phyloP scores from a whole-genome alignment of 495 filamentous ascomycete species.

The Aspergillus kassunensis region DNA sequence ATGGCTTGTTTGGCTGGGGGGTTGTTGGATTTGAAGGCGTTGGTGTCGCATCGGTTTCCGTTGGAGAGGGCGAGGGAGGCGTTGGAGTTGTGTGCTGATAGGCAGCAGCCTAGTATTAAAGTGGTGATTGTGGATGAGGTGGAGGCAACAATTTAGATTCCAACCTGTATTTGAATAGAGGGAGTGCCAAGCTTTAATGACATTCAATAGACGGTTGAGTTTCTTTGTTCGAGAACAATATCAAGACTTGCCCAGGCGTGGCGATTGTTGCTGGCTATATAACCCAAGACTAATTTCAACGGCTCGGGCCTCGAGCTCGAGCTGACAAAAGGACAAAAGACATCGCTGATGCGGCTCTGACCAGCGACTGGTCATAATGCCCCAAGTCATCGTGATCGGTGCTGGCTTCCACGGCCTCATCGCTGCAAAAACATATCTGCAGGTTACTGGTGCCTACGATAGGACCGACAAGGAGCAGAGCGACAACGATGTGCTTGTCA shows the following conservation, averaged over 20 bases:
- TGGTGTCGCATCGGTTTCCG: slow-evolving; percentile 67
- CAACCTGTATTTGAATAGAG: too few relatives aligned
- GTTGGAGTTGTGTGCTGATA: slow-evolving; percentile 47
- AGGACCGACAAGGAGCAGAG: background rate
- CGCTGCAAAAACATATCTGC: slow-evolving; percentile 55
- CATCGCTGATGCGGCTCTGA: too few relatives aligned
- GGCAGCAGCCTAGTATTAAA: slow-evolving; percentile 51
- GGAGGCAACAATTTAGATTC: slow-evolving; percentile 27
- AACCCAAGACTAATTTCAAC: too few relatives aligned
- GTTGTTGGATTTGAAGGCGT: slow-evolving; percentile 53
- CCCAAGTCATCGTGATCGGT: background rate
- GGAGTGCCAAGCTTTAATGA: too few relatives aligned
- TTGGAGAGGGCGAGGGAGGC: slow-evolving; percentile 55
- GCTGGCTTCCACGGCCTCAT: slow-evolving; percentile 49
- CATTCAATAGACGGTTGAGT: background rate
- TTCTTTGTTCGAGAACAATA: background rate
- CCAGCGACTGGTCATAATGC: background rate
- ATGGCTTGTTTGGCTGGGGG: slow-evolving; percentile 44
- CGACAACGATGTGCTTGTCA: slow-evolving; percentile 27
- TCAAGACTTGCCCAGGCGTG: background rate
- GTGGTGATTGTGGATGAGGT: slow-evolving; percentile 55
- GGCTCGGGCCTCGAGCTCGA: too few relatives aligned
- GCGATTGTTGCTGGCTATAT: background rate
- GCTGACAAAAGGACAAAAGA: too few relatives aligned
- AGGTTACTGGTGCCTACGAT: slow-evolving; percentile 29